Conservation (phyloP, 2,329 filamentous ascomycete species). For the Nemania sp. region DNA sequence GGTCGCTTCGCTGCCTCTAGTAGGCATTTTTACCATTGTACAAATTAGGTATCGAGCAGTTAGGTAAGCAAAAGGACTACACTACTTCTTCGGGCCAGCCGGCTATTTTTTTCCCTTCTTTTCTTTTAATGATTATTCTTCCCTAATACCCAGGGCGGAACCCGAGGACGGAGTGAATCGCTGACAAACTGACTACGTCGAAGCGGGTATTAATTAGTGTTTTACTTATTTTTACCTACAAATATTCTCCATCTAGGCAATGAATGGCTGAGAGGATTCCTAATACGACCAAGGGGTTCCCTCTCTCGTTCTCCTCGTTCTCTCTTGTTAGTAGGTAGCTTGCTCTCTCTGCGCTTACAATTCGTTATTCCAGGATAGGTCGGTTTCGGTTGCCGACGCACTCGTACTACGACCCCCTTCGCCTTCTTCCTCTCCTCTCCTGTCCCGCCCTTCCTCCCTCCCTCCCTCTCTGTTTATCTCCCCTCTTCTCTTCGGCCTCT, state of each 20-base stretch:
- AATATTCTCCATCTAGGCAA: too few relatives aligned
- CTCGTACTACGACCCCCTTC: neutral
- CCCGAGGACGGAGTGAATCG: too few relatives aligned
- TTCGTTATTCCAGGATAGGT: slow-evolving; percentile 2
- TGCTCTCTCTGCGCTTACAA: too few relatives aligned
- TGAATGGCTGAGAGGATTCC: slow-evolving; percentile 16
- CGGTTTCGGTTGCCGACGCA: slow-evolving; percentile 17
- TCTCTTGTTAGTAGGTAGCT: too few relatives aligned
- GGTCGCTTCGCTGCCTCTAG: too few relatives aligned
- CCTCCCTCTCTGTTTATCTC: neutral
- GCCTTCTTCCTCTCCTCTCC: neutral
- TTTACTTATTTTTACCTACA: too few relatives aligned
- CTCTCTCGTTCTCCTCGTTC: slow-evolving; percentile 9
- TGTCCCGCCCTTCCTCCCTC: neutral
- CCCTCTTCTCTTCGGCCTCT: too few relatives aligned
- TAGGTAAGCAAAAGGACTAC: too few relatives aligned
- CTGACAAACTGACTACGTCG: neutral
- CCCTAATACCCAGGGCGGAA: too few relatives aligned
- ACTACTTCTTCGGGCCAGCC: neutral
- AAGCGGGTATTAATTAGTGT: slow-evolving; percentile 5
- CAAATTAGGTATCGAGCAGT: too few relatives aligned
- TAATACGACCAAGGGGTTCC: slow-evolving; percentile 18
- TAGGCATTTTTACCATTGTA: too few relatives aligned
- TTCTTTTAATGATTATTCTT: too few relatives aligned
- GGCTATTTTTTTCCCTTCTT: slow-evolving; percentile 2